Conservation (phyloP, 805 yeast species). For the Wickerhamomyces tratensis region DNA sequence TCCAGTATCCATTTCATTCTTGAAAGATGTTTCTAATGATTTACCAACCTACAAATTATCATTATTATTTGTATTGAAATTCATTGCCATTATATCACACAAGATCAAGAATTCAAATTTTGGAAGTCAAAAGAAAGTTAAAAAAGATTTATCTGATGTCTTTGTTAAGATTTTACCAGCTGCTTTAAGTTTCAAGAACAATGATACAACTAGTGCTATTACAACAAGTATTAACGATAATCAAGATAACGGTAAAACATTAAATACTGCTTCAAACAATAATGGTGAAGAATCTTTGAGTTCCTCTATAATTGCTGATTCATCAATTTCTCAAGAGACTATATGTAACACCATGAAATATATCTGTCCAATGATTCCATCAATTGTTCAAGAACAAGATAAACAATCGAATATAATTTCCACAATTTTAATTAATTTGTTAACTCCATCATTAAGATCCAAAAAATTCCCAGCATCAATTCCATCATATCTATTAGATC, state of each 20-base stretch:
- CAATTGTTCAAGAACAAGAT: constrained; percentile 44
- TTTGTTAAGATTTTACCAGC: constrained; percentile 27
- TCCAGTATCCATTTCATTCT: constrained; percentile 43
- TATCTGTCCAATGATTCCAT: constrained; percentile 19
- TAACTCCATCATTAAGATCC: constrained; percentile 43
- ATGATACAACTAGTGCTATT: constrained; percentile 10
- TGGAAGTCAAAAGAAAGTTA: constrained; percentile 49
- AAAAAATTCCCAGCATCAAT: constrained; percentile 29
- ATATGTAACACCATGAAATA: constrained; percentile 30
- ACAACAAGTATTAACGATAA: constrained; percentile 1
- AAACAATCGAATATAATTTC: constrained; percentile 40
- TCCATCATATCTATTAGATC: constrained; percentile 30
- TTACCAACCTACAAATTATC: constrained; percentile 36
- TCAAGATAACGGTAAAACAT: too few species aligned
- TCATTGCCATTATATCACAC: constrained; percentile 39
- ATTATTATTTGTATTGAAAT: constrained; percentile 42
- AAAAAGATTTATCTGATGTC: constrained; percentile 43
- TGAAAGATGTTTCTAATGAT: constrained; percentile 47
- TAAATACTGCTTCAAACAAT: constrained; percentile 12
- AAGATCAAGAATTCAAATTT: constrained; percentile 51
- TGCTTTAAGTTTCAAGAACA: constrained; percentile 17
- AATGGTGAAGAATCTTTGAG: constrained; percentile 7
- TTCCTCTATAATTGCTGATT: constrained; percentile 1
- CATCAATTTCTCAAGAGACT: constrained; percentile 28
- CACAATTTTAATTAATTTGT: constrained; percentile 40